Evolutionary conservation across 768 basidiomycete species (phyloP).

Genomic region (Hericium alpestre): DNA sequence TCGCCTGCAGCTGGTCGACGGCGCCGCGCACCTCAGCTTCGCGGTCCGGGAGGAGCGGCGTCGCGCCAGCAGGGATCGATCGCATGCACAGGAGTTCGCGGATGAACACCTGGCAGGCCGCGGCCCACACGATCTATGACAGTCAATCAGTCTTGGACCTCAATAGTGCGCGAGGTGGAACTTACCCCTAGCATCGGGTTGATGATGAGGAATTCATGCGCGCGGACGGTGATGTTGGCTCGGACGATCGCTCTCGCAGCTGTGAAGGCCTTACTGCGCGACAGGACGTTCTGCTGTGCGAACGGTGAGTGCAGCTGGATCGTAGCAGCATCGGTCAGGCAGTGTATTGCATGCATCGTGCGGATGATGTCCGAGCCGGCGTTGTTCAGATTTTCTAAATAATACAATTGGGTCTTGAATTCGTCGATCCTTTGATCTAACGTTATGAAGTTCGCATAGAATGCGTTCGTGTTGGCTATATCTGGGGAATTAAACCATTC

Average conservation of each 20-base stretch:
- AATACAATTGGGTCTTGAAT: slow-evolving; percentile 16
- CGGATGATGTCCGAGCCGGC: slow-evolving; percentile 9
- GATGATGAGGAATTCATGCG: neutral
- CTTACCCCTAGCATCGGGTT: slow-evolving; percentile 7
- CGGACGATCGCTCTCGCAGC: slow-evolving; percentile 7
- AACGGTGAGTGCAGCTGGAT: slow-evolving; percentile 21
- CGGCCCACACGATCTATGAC: slow-evolving; percentile 9
- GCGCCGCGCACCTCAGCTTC: slow-evolving; percentile 8
- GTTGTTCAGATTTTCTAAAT: slow-evolving; percentile 9
- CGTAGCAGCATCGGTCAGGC: slow-evolving; percentile 18
- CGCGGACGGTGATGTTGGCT: neutral
- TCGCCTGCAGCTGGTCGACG: slow-evolving; percentile 9
- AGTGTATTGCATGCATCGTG: slow-evolving; percentile 16
- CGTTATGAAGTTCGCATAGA: slow-evolving; percentile 16
- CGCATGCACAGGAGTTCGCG: slow-evolving; percentile 10
- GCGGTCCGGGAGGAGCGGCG: slow-evolving; percentile 1
- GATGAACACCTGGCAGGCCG: slow-evolving; percentile 9
- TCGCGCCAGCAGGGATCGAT: slow-evolving; percentile 2
- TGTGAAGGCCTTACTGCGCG: slow-evolving; percentile 10
- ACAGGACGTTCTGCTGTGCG: slow-evolving; percentile 8
- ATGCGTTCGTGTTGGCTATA: slow-evolving; percentile 9
- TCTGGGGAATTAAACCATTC: neutral
- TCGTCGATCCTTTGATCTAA: slow-evolving; percentile 22
- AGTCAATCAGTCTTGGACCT: neutral
- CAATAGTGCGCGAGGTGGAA: neutral